A percentile compares a stretch with the other conserved stretches of the same genome.
These are phyloP conservation scores for Apiotrichum brassicae DNA, from an alignment of 1,284 basidiomycete genomes.

Conservation along the genomic window DNA sequence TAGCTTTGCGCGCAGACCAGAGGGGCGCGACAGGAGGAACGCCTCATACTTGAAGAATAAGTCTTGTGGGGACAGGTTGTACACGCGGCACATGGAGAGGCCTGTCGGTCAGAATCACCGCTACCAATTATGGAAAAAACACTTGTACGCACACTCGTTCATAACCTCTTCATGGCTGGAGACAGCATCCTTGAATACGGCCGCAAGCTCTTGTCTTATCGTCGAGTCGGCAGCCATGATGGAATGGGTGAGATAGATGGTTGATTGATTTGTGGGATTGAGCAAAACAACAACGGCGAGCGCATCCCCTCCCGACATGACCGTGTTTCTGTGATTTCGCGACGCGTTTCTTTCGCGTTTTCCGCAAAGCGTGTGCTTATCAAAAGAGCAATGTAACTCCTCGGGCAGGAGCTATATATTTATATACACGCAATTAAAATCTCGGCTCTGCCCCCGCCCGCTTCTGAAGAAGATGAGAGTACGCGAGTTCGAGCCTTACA, in stretches of 20 bases:
- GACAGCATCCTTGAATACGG: slow-evolving; percentile 33
- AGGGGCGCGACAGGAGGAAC: slow-evolving; percentile 44
- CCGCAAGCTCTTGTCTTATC: slow-evolving; percentile 25
- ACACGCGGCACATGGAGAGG: slow-evolving; percentile 42
- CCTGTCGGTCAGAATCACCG: slow-evolving; percentile 22
- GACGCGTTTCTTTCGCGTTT: too few species aligned
- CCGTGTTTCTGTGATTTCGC: too few species aligned
- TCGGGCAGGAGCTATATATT: too few species aligned
- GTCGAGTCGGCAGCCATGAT: slow-evolving; percentile 23
- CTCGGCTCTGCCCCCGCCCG: too few species aligned
- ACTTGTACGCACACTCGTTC: slow-evolving; percentile 32
- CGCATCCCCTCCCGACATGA: too few species aligned
- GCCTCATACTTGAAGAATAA: slow-evolving; percentile 50
- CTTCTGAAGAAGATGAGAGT: too few species aligned
- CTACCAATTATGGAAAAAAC: too few species aligned
- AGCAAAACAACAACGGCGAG: background rate
- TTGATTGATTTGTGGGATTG: slow-evolving; percentile 19
- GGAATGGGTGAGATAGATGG: slow-evolving; percentile 35
- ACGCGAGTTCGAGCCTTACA: too few species aligned
- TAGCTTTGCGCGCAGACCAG: slow-evolving; percentile 39
- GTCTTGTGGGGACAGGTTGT: slow-evolving; percentile 40
- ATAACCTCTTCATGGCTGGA: slow-evolving; percentile 39
- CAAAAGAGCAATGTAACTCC: too few species aligned
- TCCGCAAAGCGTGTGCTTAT: too few species aligned
- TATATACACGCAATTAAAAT: too few species aligned